Base-by-base conservation (phyloP, 305 asterid species). In the Fraxinus angustifolia region DNA sequence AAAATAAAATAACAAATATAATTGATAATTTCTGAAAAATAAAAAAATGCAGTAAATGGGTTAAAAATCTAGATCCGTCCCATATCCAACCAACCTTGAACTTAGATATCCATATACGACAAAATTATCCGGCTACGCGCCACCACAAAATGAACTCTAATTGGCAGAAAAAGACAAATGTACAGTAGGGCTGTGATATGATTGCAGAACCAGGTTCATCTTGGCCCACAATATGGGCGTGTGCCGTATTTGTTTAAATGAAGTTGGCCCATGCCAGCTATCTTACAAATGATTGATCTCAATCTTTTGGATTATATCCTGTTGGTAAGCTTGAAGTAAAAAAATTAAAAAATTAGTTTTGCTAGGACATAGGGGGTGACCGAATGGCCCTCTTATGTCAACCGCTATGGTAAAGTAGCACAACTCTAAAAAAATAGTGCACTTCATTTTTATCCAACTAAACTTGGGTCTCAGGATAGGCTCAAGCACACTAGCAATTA, bases 201-300 rank as follows among this genome's bases (percentile, higher is more conserved):
- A 78, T 10, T 8, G 14, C 38, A 5, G 33, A 19, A 11, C 68
- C 42, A 10, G 73, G 78, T 80, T 56, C 35, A 8, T 35, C 70
- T 40, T 19, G 73, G 42, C 83, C 81, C 73, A 83, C 86, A 79
- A 67, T 77, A 65, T 75, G 81, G 5, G 40, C 75, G 42, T 4
- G 73, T 19, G 28, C 34, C 62, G 16, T 58, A 34, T 19, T 11
- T 26, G 17, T 65, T 26, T 65, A 26, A 31, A 11, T 68, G 38
- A 68, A 14, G 12, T 68, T 30, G 36, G 36, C 74, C 74, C 16
- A 48, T 19, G 60, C 60, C 60, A 60, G 26, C 70, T 21, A 21
- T 60, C 31, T 60, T 60, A 2, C 70, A 11, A 68, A 28, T 68
- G 38, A 68, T 68, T 68, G 74, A 68, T 68, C 74, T 68, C 36